Conservation (phyloP, 2,329 filamentous ascomycete species). For the Pseudogymnoascus sp. region DNA sequence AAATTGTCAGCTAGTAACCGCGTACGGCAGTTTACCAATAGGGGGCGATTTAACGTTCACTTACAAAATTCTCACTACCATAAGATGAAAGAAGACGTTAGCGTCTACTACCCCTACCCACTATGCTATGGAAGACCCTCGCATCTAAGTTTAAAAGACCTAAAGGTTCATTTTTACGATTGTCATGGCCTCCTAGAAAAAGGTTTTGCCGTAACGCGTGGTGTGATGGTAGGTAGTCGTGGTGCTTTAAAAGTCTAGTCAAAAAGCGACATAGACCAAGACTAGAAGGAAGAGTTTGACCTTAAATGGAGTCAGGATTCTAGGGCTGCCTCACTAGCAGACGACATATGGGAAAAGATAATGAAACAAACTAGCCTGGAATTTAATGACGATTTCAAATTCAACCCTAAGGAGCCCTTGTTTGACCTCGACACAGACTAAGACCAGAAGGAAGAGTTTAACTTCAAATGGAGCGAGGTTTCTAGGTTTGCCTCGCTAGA, state of each 20-base stretch:
- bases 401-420: too few relatives aligned
- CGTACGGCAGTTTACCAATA: not conserved
- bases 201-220: not conserved
- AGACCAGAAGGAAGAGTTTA: too few relatives aligned
- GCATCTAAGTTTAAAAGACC: not conserved
- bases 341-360: too few relatives aligned
- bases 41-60: constrained; percentile 3
- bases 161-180: constrained; percentile 18
- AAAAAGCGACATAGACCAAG: not conserved
- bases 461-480: not conserved
- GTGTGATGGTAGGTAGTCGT: not conserved
- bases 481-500: not conserved
- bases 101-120: not conserved
- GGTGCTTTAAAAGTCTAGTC: not conserved
- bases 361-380: too few relatives aligned
- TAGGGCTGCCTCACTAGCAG: too few relatives aligned
- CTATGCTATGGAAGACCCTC: not conserved
- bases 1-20: constrained; percentile 1
- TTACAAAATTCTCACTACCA: not conserved
- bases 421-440: too few relatives aligned
- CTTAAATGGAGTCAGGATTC: not conserved
- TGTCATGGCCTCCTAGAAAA: not conserved
- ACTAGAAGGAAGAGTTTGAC: too few relatives aligned
- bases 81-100: constrained; percentile 1
- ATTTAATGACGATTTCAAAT: too few relatives aligned